Evolutionary conservation across 83 land plant species (phyloP).

Genomic region (Isoetes engelmannii): DNA sequence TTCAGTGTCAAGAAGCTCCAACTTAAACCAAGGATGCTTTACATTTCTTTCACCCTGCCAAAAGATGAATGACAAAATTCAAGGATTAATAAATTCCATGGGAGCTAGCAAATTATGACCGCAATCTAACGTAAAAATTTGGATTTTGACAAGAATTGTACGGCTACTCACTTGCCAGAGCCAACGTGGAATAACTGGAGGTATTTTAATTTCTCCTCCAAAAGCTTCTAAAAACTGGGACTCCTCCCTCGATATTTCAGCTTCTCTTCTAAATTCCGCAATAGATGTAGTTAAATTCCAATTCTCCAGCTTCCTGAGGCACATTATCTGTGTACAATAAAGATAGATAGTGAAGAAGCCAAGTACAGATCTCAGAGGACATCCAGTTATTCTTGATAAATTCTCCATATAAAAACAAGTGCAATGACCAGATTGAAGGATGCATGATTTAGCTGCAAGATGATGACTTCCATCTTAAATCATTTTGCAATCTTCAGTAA

Average conservation of each 20-base stretch:
- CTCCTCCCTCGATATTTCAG: slow-evolving; percentile 34
- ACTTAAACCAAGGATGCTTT: slow-evolving; percentile 25
- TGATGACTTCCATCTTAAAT: too few relatives aligned
- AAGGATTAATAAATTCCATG: too few relatives aligned
- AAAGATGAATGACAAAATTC: too few relatives aligned
- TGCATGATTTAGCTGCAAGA: too few relatives aligned
- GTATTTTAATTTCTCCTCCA: slow-evolving; percentile 22
- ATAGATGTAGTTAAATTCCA: slow-evolving; percentile 33
- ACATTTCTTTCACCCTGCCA: slow-evolving; percentile 23
- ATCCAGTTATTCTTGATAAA: neutral
- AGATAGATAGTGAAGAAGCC: neutral
- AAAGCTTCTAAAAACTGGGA: slow-evolving; percentile 33
- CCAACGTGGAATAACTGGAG: slow-evolving; percentile 26
- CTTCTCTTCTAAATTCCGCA: slow-evolving; percentile 28
- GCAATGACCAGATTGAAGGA: too few relatives aligned
- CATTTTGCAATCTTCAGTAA: too few relatives aligned
- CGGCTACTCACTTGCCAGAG: slow-evolving; percentile 30
- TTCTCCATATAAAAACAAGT: too few relatives aligned
- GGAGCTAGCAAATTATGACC: too few relatives aligned
- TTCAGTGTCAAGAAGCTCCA: too few relatives aligned
- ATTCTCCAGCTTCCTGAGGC: slow-evolving; percentile 26
- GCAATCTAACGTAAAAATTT: too few relatives aligned
- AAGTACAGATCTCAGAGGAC: neutral
- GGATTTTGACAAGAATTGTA: too few relatives aligned
- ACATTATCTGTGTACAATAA: slow-evolving; percentile 17